These are phyloP conservation scores for Ustilago esculenta DNA, from an alignment of 1,284 basidiomycete genomes.

Conservation along the genomic window DNA sequence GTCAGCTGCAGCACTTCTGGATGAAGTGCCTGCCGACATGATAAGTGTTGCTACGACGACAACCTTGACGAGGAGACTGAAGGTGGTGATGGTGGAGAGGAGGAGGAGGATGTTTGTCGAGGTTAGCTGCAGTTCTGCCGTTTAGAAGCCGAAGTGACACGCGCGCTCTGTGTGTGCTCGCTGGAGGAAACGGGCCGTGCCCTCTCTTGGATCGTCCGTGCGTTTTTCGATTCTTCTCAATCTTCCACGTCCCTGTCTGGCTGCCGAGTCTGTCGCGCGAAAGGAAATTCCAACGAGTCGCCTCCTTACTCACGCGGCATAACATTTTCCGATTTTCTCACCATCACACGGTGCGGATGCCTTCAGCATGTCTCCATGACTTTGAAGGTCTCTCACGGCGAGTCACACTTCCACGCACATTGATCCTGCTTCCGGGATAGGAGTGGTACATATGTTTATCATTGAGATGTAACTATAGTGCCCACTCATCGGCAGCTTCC, in stretches of 20 bases:
- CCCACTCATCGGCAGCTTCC: constrained; percentile 52
- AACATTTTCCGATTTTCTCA: background rate
- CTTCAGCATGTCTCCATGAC: no score
- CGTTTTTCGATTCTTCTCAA: constrained; percentile 14
- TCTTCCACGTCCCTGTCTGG: constrained; percentile 12
- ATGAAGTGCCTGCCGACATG: constrained; percentile 26
- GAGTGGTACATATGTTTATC: no score
- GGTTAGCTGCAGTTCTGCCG: no score
- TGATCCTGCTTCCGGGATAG: no score
- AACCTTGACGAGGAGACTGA: background rate
- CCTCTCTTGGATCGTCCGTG: constrained; percentile 1
- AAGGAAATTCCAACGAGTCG: background rate
- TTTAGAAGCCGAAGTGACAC: no score
- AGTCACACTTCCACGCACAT: no score
- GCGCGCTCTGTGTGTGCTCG: no score
- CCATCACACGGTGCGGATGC: no score
- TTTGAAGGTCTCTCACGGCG: no score
- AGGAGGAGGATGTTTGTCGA: background rate
- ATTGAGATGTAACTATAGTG: constrained; percentile 39
- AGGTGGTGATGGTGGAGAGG: background rate
- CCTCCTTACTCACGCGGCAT: background rate
- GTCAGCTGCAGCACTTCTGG: constrained; percentile 3
- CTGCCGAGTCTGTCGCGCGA: constrained; percentile 17
- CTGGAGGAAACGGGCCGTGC: no score
- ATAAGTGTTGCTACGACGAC: constrained; percentile 4